phyloP scores from a whole-genome alignment of 2,329 filamentous ascomycete species.

The Tolypocladium guangdongense region DNA sequence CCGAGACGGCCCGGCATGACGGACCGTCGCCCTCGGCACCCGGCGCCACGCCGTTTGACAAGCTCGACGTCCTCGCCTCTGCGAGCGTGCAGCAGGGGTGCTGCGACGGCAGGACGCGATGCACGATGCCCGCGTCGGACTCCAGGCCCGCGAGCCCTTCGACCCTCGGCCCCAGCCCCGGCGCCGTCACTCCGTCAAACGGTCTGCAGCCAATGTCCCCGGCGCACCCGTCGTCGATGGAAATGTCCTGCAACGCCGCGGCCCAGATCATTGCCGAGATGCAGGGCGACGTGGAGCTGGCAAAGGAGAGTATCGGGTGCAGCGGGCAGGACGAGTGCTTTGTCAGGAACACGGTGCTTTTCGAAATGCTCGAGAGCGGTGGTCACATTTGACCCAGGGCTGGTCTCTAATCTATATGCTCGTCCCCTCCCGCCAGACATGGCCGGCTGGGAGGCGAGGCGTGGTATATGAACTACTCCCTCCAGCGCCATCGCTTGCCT shows the following conservation, averaged over 20 bases:
- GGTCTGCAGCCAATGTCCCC: slow-evolving; percentile 5
- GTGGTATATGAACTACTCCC: slow-evolving; percentile 7
- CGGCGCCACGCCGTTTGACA: slow-evolving; percentile 16
- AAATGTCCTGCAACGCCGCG: slow-evolving; percentile 23
- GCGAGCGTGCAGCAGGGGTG: slow-evolving; percentile 21
- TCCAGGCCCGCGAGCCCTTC: slow-evolving; percentile 12
- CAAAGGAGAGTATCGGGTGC: slow-evolving; percentile 20
- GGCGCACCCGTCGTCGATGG: slow-evolving; percentile 17
- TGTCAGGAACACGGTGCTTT: slow-evolving; percentile 22
- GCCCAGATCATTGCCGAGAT: slow-evolving; percentile 28
- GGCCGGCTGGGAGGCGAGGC: neutral
- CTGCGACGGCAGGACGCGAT: slow-evolving; percentile 11
- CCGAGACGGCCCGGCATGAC: neutral
- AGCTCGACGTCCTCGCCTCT: slow-evolving; percentile 26
- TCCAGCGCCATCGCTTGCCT: slow-evolving; percentile 44
- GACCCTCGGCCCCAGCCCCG: slow-evolving; percentile 10
- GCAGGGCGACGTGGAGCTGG: slow-evolving; percentile 18
- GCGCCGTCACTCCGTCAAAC: slow-evolving; percentile 9
- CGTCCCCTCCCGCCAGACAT: neutral
- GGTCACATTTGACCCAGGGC: neutral
- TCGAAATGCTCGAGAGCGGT: slow-evolving; percentile 20
- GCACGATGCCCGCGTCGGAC: slow-evolving; percentile 8
- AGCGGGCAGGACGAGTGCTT: slow-evolving; percentile 15
- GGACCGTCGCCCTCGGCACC: neutral
- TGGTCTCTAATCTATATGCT: neutral